Conservation (phyloP, 306 rosid species). For the Myrica gale region DNA sequence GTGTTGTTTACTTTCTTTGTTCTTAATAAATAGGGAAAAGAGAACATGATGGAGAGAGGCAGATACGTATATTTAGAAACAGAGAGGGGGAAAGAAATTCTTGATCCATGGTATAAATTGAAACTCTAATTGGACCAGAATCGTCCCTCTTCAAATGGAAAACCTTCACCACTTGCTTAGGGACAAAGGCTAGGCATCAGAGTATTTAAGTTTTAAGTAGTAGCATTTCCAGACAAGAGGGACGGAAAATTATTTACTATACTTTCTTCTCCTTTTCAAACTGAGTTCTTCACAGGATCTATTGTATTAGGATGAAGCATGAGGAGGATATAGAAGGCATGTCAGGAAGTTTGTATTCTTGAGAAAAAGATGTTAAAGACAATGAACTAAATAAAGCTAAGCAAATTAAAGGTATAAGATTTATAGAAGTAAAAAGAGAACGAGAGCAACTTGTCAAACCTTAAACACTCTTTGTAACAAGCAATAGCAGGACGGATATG, state of each 20-base stretch:
- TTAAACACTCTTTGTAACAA: constrained; percentile 92
- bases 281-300: constrained; percentile 5
- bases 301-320: constrained; percentile 14
- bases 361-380: neutral
- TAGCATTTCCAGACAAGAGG: neutral
- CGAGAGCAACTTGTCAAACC: constrained; percentile 49
- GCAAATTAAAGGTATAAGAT: neutral
- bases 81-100: neutral
- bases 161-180: constrained; percentile 8
- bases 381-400: neutral
- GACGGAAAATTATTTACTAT: neutral
- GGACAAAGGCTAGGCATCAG: constrained; percentile 18
- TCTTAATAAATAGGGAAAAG: neutral
- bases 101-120: constrained; percentile 5
- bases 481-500: constrained; percentile 85
- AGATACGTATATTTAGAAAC: neutral
- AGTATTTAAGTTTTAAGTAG: constrained; percentile 13
- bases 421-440: constrained; percentile 18
- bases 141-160: constrained; percentile 14
- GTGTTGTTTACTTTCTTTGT: too few relatives aligned
- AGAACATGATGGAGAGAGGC: neutral
- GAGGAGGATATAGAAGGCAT: constrained; percentile 5
- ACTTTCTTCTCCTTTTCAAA: neutral
- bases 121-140: constrained; percentile 6
- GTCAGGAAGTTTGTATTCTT: constrained; percentile 19